Conservation (phyloP, 768 basidiomycete species). For the Pulveroboletus sp. region DNA sequence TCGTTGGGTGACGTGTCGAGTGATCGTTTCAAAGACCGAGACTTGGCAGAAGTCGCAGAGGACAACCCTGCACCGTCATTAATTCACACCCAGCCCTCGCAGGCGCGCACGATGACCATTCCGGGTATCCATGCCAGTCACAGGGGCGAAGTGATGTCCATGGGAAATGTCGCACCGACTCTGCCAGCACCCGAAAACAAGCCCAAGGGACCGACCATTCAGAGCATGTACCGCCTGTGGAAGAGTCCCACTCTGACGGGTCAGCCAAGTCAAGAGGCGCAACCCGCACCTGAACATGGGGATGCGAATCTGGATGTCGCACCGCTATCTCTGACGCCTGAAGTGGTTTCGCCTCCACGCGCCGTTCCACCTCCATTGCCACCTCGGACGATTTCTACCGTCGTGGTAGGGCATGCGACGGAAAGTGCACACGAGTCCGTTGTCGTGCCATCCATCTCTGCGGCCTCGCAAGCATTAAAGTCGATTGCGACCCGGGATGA, state of each 20-base stretch:
- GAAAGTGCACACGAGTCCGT: conserved; percentile 24
- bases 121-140: conserved; percentile 86
- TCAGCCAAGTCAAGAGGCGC: conserved; percentile 22
- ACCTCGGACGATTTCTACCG: conserved; percentile 38
- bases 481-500: conserved; percentile 52
- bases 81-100: conserved; percentile 71
- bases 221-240: conserved; percentile 74
- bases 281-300: conserved; percentile 3
- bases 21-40: conserved; percentile 31
- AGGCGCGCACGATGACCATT: conserved; percentile 80
- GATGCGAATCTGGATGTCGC: conserved; percentile 30
- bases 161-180: conserved; percentile 66
- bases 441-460: conserved; percentile 22
- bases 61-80: conserved; percentile 39
- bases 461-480: conserved; percentile 57
- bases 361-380: conserved; percentile 38
- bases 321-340: conserved; percentile 27
- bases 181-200: conserved; percentile 40
- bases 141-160: conserved; percentile 80
- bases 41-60: conserved; percentile 29
- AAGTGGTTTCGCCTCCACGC: conserved; percentile 22
- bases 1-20: conserved; percentile 24
- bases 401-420: conserved; percentile 28
- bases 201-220: conserved; percentile 52
- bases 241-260: conserved; percentile 46